Conservation (phyloP, 1,139 yeast species). For the Yamadazyma jaroonii region DNA sequence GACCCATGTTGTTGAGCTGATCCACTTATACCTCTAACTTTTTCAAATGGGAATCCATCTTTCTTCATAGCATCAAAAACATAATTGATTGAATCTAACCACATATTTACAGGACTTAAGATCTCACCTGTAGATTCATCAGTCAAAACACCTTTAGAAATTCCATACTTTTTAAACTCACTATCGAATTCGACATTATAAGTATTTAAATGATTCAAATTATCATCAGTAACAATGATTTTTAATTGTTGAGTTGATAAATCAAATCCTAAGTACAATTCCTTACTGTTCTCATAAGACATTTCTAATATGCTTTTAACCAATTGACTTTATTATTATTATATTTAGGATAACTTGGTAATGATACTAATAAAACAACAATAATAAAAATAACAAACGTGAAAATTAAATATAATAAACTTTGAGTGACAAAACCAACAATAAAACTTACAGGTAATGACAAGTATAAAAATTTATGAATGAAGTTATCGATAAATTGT, state of each 20-base stretch:
- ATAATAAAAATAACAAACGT: conserved; percentile 35
- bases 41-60: conserved; percentile 53
- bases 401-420: conserved; percentile 33
- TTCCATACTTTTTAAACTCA: conserved; percentile 55
- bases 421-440: conserved; percentile 44
- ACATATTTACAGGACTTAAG: conserved; percentile 81
- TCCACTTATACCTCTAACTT: conserved; percentile 74
- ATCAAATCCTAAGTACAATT: conserved; percentile 70
- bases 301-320: conserved; percentile 21
- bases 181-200: conserved; percentile 72
- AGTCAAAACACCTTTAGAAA: conserved; percentile 68
- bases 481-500: conserved; percentile 30
- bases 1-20: conserved; percentile 95
- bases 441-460: conserved; percentile 35
- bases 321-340: conserved; percentile 45
- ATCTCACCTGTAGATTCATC: conserved; percentile 54
- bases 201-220: conserved; percentile 52
- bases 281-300: conserved; percentile 15
- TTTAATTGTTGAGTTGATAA: conserved; percentile 89
- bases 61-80: conserved; percentile 54
- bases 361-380: conserved; percentile 34
- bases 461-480: conserved; percentile 19
- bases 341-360: conserved; percentile 58
- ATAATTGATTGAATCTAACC: conserved; percentile 80
- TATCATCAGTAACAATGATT: conserved; percentile 60